Percentiles rank a stretch among this genome's conserved stretches.
Conservation (phyloP, 768 basidiomycete species). For the Brasilioporus rufonigricans region DNA sequence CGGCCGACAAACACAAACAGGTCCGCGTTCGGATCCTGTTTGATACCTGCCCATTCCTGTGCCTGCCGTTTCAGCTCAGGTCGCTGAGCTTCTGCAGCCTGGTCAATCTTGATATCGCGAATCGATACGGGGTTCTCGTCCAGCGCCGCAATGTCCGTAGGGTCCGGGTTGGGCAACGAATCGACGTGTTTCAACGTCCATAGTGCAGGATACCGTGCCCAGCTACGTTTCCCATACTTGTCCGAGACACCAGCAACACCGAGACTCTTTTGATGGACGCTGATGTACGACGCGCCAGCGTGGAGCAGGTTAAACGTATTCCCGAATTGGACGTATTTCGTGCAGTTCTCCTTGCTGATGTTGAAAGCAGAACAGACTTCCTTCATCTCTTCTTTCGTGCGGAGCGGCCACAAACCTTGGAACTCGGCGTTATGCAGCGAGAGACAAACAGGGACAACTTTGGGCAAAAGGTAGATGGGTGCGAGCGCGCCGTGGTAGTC, state of each 20-base stretch:
- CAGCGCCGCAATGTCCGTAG: conserved; percentile 89
- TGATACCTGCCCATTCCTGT: conserved; percentile 93
- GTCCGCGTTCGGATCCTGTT: conserved; percentile 86
- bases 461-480: conserved; percentile 87
- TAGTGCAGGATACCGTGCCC: conserved; percentile 94
- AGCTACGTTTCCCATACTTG: conserved; percentile 95
- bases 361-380: conserved; percentile 98
- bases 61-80: conserved; percentile 90
- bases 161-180: conserved; percentile 92
- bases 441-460: conserved; percentile 85
- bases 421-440: conserved; percentile 97
- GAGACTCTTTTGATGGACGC: conserved; percentile 86
- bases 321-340: conserved; percentile 96
- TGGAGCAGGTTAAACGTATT: conserved; percentile 97
- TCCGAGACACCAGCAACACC: conserved; percentile 97
- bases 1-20: conserved; percentile 96
- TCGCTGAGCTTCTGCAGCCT: conserved; percentile 81
- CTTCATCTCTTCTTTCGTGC: conserved; percentile 98
- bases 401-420: conserved; percentile 94
- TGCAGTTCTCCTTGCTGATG: conserved; percentile 93
- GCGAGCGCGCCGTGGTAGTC: conserved; percentile 94
- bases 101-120: conserved; percentile 73
- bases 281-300: conserved; percentile 90
- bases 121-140: conserved; percentile 75
- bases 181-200: conserved; percentile 97